Percentiles rank a stretch among this genome's conserved stretches.
phyloP scores from a whole-genome alignment of 257 asterid species.

The Linderniella brevidens region DNA sequence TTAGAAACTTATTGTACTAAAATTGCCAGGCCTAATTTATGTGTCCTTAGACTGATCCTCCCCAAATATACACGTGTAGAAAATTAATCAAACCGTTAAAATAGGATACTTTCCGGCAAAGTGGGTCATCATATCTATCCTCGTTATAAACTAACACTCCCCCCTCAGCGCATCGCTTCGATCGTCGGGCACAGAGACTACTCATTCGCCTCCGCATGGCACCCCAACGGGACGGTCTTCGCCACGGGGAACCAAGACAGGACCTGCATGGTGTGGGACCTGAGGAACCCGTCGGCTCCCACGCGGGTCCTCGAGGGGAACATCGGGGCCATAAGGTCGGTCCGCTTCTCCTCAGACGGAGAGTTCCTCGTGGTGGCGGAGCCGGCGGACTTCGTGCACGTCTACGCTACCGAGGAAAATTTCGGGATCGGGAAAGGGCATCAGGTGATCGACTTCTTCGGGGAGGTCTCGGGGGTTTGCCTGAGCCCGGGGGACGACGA shows the following conservation, averaged over 20 bases:
- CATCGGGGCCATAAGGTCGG: constrained; percentile 63
- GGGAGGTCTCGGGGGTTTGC: constrained; percentile 71
- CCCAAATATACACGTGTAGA: too few relatives aligned
- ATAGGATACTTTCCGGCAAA: too few relatives aligned
- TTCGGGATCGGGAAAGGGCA: constrained; percentile 26
- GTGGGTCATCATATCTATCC: too few relatives aligned
- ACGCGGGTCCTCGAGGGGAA: constrained; percentile 46
- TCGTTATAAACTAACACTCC: too few relatives aligned
- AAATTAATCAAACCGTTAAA: too few relatives aligned
- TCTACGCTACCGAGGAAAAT: constrained; percentile 19
- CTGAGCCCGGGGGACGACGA: constrained; percentile 60
- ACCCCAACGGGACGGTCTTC: constrained; percentile 50
- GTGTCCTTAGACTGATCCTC: too few relatives aligned
- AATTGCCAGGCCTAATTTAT: too few relatives aligned
- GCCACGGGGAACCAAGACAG: constrained; percentile 89
- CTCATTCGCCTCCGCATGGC: constrained; percentile 83
- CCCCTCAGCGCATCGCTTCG: constrained; percentile 15
- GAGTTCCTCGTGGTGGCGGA: constrained; percentile 80
- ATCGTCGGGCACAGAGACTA: constrained; percentile 67
- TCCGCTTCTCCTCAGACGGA: constrained; percentile 55
- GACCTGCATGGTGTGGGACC: constrained; percentile 75
- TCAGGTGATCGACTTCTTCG: constrained; percentile 73
- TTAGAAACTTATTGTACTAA: too few relatives aligned
- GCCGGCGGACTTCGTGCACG: constrained; percentile 78
- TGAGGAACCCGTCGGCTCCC: constrained; percentile 51